Evolutionary conservation across 2,329 filamentous ascomycete genomes (phyloP).

Genomic region (Verticillium nubilum): DNA sequence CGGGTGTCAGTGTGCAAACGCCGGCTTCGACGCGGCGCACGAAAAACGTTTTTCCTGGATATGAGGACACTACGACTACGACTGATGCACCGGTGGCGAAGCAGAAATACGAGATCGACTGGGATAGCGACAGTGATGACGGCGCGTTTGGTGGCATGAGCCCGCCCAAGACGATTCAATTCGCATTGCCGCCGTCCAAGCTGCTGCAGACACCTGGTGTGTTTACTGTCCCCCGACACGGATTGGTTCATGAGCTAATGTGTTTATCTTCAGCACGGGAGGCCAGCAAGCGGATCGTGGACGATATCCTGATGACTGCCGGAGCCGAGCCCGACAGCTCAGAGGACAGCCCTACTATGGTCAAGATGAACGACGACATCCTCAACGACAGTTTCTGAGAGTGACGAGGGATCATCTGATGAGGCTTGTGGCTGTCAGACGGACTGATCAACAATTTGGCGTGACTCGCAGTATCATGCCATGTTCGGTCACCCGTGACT

Average conservation of each 20-base stretch:
- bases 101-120: conserved; percentile 54
- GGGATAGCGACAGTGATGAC: conserved; percentile 68
- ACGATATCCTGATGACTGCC: conserved; percentile 72
- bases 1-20: conserved; percentile 82
- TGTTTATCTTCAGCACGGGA: conserved; percentile 54
- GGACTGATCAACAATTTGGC: not conserved
- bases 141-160: conserved; percentile 67
- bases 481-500: not conserved
- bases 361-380: conserved; percentile 59
- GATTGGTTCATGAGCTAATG: conserved; percentile 9
- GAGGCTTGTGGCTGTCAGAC: not conserved
- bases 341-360: conserved; percentile 60
- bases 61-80: conserved; percentile 16
- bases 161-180: conserved; percentile 90
- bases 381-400: conserved; percentile 56
- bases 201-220: conserved; percentile 73
- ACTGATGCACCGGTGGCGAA: conserved; percentile 17
- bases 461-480: not conserved
- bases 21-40: conserved; percentile 52
- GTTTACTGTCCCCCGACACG: not conserved
- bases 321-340: conserved; percentile 54
- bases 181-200: conserved; percentile 71
- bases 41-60: conserved; percentile 40
- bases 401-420: not conserved
- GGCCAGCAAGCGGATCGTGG: conserved; percentile 75